A percentile compares a stretch with the other conserved stretches of the same genome.
Evolutionary conservation across 2,329 filamentous ascomycete genomes (phyloP).

Genomic region (Diplodia intermedia): DNA sequence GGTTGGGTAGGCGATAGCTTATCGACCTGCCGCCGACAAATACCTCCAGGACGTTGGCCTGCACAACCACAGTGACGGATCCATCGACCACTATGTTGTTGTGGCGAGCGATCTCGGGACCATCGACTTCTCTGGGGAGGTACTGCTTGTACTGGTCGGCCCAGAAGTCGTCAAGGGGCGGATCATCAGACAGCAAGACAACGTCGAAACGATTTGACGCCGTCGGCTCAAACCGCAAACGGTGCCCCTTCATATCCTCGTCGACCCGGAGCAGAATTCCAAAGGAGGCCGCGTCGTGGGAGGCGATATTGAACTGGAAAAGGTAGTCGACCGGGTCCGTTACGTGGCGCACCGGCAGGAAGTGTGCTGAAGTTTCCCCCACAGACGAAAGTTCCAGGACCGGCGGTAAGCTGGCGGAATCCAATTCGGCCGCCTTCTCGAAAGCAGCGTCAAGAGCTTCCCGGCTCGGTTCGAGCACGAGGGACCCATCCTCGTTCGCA

Average conservation of each 20-base stretch:
- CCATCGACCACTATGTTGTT: slow-evolving; percentile 33
- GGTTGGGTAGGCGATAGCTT: slow-evolving; percentile 31
- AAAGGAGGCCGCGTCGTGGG: slow-evolving; percentile 30
- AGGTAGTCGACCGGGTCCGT: slow-evolving; percentile 11
- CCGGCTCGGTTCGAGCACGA: slow-evolving; percentile 38
- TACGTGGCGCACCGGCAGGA: not conserved
- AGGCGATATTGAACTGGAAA: slow-evolving; percentile 18
- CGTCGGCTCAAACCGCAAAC: slow-evolving; percentile 31
- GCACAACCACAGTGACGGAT: slow-evolving; percentile 9
- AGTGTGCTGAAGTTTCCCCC: slow-evolving; percentile 12
- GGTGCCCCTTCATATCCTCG: slow-evolving; percentile 32
- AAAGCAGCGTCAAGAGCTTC: slow-evolving; percentile 29
- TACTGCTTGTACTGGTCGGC: slow-evolving; percentile 48
- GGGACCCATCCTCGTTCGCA: slow-evolving; percentile 39
- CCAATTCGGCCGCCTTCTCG: slow-evolving; percentile 1
- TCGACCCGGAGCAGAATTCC: slow-evolving; percentile 33
- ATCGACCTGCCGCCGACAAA: slow-evolving; percentile 35
- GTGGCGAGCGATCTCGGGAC: slow-evolving; percentile 47
- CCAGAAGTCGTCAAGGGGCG: slow-evolving; percentile 50
- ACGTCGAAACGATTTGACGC: slow-evolving; percentile 33
- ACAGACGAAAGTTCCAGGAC: not conserved
- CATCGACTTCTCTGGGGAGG: slow-evolving; percentile 45
- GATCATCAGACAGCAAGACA: slow-evolving; percentile 42
- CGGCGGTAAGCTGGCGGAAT: slow-evolving; percentile 5
- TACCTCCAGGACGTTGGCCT: slow-evolving; percentile 30